Percentiles rank a stretch among this genome's conserved stretches.
phyloP scores from a whole-genome alignment of 768 basidiomycete species.

The Nevesoporus exiguus region DNA sequence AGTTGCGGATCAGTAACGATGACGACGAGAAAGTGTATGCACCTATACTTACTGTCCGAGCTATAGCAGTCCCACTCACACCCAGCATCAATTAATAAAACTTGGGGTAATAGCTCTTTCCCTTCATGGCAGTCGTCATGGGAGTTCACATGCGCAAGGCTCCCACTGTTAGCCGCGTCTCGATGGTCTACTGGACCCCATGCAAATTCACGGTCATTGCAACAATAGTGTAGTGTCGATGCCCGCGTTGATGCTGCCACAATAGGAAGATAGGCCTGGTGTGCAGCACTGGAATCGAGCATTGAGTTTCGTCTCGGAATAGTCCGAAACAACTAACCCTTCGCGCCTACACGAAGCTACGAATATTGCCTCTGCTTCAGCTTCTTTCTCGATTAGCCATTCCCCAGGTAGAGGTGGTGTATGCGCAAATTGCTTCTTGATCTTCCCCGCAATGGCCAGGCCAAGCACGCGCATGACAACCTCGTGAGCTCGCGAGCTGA shows the following conservation, averaged over 20 bases:
- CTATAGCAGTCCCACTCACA: slow-evolving; percentile 82
- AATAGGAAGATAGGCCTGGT: slow-evolving; percentile 91
- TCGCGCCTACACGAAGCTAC: slow-evolving; percentile 85
- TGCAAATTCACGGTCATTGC: slow-evolving; percentile 83
- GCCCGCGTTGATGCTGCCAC: slow-evolving; percentile 85
- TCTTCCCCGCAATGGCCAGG: slow-evolving; percentile 56
- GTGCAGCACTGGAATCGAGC: slow-evolving; percentile 52
- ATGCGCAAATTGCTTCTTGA: slow-evolving; percentile 39
- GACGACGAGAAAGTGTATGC: not conserved
- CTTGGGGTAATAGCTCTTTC: slow-evolving; percentile 56
- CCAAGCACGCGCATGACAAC: slow-evolving; percentile 90
- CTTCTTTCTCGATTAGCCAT: slow-evolving; percentile 90
- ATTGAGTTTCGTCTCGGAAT: not conserved
- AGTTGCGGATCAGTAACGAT: slow-evolving; percentile 22
- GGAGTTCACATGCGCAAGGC: slow-evolving; percentile 39
- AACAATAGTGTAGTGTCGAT: slow-evolving; percentile 91
- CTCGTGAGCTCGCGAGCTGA: slow-evolving; percentile 89
- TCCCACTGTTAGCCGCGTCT: slow-evolving; percentile 52
- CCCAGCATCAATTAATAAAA: slow-evolving; percentile 90
- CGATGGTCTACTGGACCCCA: slow-evolving; percentile 70
- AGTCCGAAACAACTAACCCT: slow-evolving; percentile 53
- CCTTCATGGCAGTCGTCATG: not conserved
- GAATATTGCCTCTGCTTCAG: slow-evolving; percentile 92
- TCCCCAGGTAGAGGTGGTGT: slow-evolving; percentile 64
- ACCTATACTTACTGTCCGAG: slow-evolving; percentile 47